phyloP scores from a whole-genome alignment of 2,329 filamentous ascomycete genomes.

The Exophiala spinifera region DNA sequence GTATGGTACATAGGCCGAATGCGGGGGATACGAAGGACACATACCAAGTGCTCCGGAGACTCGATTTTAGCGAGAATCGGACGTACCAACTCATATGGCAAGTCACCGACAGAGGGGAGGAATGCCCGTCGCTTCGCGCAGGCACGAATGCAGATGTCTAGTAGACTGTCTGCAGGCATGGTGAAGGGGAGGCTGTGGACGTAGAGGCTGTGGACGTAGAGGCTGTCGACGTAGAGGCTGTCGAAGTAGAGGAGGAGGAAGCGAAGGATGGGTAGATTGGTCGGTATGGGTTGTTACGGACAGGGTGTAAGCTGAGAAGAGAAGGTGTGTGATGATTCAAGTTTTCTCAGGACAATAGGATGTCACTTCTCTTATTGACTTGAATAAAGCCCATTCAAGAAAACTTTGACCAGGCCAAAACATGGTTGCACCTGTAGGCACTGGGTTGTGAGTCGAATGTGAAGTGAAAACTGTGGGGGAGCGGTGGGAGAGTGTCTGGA shows the following conservation, averaged over 20 bases:
- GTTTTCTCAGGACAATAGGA: no score
- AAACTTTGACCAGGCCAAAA: neutral
- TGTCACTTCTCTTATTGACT: no score
- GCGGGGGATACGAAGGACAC: constrained; percentile 8
- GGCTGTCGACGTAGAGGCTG: neutral
- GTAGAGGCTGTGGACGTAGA: no score
- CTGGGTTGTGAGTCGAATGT: neutral
- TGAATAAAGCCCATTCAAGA: no score
- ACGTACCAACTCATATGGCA: constrained; percentile 64
- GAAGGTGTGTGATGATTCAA: no score
- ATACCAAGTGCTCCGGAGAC: constrained; percentile 69
- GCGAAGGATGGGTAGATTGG: no score
- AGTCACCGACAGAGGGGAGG: constrained; percentile 68
- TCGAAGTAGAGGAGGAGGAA: neutral
- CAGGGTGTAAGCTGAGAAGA: neutral
- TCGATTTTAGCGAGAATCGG: constrained; percentile 70
- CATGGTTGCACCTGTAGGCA: neutral
- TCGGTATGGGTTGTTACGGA: neutral
- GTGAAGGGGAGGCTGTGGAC: no score
- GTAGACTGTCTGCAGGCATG: constrained; percentile 31
- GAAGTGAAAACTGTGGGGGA: no score
- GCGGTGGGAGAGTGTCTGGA: no score
- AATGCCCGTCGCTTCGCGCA: constrained; percentile 37
- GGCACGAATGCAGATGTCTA: constrained; percentile 28
- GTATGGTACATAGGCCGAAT: no score